These are phyloP conservation scores for Epichloe bromicola DNA, from an alignment of 2,329 filamentous ascomycete species.

Conservation along the genomic window DNA sequence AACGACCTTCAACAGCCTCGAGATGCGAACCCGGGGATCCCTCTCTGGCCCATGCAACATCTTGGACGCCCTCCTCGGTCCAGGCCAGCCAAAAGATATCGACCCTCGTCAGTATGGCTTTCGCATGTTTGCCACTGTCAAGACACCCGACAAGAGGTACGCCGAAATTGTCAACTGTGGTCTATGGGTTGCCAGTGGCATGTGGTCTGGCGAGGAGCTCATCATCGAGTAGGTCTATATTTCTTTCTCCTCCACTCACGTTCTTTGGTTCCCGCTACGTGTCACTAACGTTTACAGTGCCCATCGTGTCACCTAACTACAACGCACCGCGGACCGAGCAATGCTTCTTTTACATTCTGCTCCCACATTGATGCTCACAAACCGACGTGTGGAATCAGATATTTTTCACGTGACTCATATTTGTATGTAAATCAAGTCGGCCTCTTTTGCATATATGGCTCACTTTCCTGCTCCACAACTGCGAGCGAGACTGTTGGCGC, in stretches of 20 bases:
- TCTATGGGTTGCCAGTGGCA: constrained; percentile 36
- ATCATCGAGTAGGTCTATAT: constrained; percentile 29
- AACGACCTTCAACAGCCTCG: constrained; percentile 15
- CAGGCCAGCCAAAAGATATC: constrained; percentile 24
- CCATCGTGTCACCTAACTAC: constrained; percentile 2
- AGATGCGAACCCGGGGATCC: constrained; percentile 34
- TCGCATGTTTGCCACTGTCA: constrained; percentile 35
- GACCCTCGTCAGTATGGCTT: constrained; percentile 33
- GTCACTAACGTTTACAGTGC: constrained; percentile 1
- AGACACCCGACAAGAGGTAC: constrained; percentile 36
- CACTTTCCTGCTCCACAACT: no score
- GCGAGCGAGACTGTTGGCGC: not conserved
- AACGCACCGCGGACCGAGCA: not conserved
- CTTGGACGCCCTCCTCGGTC: constrained; percentile 26
- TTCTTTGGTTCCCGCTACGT: not conserved
- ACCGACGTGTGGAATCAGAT: not conserved
- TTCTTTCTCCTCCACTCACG: not conserved
- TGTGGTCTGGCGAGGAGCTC: constrained; percentile 31
- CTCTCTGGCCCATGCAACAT: constrained; percentile 32
- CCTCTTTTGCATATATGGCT: not conserved
- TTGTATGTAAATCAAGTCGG: not conserved
- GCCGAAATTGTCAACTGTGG: constrained; percentile 35
- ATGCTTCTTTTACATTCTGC: not conserved
- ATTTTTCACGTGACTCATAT: not conserved
- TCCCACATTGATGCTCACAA: no score